Evolutionary conservation across 495 filamentous ascomycete species (phyloP).

Genomic region (Glonium stellatum): DNA sequence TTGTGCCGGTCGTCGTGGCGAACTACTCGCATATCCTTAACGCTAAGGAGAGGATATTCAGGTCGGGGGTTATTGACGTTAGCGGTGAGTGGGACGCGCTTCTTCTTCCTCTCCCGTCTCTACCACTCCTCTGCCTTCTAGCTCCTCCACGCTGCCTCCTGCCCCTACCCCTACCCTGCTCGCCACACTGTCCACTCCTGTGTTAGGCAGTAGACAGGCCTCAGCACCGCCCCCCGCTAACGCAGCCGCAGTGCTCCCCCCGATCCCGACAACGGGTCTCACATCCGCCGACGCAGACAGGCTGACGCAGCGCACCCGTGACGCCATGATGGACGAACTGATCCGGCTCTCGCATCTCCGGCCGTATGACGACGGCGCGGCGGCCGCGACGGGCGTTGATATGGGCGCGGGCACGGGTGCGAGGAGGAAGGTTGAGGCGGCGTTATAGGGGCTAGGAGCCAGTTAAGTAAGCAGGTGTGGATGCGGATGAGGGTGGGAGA

Average conservation of each 20-base stretch:
- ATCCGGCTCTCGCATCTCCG: slow-evolving; percentile 30
- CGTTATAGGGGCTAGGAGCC: too few species aligned
- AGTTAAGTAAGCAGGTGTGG: too few species aligned
- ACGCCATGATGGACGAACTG: slow-evolving; percentile 74
- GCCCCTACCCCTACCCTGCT: not conserved
- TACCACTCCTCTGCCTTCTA: not conserved
- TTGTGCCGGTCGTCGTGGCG: slow-evolving; percentile 78
- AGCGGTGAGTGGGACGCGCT: slow-evolving; percentile 51
- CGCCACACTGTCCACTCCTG: not conserved
- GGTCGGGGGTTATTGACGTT: slow-evolving; percentile 66
- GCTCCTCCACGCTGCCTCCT: not conserved
- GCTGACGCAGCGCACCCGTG: slow-evolving; percentile 60
- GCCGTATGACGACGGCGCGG: not conserved
- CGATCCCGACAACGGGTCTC: slow-evolving; percentile 74
- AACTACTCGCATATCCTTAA: slow-evolving; percentile 85
- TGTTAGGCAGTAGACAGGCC: not conserved
- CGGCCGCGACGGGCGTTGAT: not conserved
- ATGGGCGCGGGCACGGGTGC: not conserved
- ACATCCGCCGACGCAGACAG: slow-evolving; percentile 75
- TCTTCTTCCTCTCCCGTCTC: not conserved
- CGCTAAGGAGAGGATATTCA: slow-evolving; percentile 61
- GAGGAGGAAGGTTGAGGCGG: not conserved
- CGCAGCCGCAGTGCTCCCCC: slow-evolving; percentile 58
- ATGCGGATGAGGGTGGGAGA: too few species aligned
- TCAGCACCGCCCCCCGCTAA: not conserved